Evolutionary conservation across 1,284 basidiomycete genomes (phyloP).

Genomic region (Ceratobasidium sp.): DNA sequence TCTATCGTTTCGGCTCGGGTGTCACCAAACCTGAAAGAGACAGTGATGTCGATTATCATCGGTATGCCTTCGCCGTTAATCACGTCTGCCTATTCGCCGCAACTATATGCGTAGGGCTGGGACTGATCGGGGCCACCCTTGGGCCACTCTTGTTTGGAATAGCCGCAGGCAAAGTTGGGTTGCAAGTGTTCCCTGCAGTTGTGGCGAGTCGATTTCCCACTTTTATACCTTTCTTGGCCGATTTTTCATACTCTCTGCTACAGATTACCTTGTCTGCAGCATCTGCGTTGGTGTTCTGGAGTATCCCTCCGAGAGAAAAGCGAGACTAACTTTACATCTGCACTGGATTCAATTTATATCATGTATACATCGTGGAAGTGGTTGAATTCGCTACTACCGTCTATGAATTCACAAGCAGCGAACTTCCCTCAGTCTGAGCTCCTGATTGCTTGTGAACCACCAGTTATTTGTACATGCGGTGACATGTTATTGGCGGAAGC

Average conservation of each 20-base stretch:
- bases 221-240: background rate
- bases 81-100: background rate
- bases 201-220: background rate
- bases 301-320: constrained; percentile 5
- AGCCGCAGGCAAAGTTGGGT: background rate
- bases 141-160: constrained; percentile 24
- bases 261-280: constrained; percentile 1
- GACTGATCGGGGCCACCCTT: constrained; percentile 10
- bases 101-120: constrained; percentile 1
- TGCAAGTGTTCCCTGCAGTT: constrained; percentile 8
- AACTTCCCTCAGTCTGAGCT: too few relatives aligned
- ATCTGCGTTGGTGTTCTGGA: constrained; percentile 11
- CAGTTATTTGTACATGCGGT: background rate
- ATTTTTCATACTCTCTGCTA: background rate
- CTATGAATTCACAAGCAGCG: too few relatives aligned
- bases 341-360: background rate
- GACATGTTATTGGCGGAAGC: background rate
- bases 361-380: background rate
- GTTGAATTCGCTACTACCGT: too few relatives aligned
- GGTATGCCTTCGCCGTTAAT: background rate
- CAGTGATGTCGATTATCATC: constrained; percentile 9
- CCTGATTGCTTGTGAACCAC: too few relatives aligned
- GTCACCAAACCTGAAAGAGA: constrained; percentile 11
- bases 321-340: background rate
- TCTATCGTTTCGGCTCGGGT: constrained; percentile 16